phyloP scores from a whole-genome alignment of 768 basidiomycete species.

The Russula abietina region DNA sequence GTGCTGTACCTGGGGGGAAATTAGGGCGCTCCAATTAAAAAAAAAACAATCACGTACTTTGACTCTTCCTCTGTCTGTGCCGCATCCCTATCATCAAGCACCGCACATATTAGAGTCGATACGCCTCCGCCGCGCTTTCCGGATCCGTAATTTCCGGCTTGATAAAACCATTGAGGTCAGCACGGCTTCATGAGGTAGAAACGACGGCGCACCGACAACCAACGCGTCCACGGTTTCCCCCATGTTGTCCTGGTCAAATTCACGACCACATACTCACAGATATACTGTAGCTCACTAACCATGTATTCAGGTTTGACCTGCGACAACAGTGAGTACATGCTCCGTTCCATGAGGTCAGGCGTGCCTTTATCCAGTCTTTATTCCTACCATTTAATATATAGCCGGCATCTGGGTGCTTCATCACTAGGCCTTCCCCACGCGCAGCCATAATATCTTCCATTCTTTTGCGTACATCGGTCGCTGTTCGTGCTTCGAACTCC shows the following conservation, averaged over 20 bases:
- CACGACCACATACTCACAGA: background rate
- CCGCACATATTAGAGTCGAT: slow-evolving; percentile 84
- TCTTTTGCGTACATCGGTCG: slow-evolving; percentile 70
- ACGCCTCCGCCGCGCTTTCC: slow-evolving; percentile 84
- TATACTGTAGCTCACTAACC: slow-evolving; percentile 37
- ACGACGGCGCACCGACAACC: slow-evolving; percentile 62
- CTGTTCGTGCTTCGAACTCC: slow-evolving; percentile 68
- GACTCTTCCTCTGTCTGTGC: slow-evolving; percentile 55
- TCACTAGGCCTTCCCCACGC: slow-evolving; percentile 88
- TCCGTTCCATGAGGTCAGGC: slow-evolving; percentile 5
- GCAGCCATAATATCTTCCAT: slow-evolving; percentile 81
- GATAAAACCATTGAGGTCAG: background rate
- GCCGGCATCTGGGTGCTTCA: slow-evolving; percentile 76
- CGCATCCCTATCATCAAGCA: slow-evolving; percentile 63
- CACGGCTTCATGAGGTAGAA: background rate
- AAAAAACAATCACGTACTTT: slow-evolving; percentile 40
- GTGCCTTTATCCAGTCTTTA: slow-evolving; percentile 88
- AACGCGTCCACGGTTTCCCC: slow-evolving; percentile 90
- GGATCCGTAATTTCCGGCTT: slow-evolving; percentile 83
- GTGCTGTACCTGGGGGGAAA: slow-evolving; percentile 58
- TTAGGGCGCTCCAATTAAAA: slow-evolving; percentile 1
- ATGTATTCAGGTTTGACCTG: slow-evolving; percentile 85
- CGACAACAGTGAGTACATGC: background rate
- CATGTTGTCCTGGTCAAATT: slow-evolving; percentile 63
- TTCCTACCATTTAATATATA: slow-evolving; percentile 86